Conservation (phyloP, 208 protist species). For the Histomonas meleagridis region DNA sequence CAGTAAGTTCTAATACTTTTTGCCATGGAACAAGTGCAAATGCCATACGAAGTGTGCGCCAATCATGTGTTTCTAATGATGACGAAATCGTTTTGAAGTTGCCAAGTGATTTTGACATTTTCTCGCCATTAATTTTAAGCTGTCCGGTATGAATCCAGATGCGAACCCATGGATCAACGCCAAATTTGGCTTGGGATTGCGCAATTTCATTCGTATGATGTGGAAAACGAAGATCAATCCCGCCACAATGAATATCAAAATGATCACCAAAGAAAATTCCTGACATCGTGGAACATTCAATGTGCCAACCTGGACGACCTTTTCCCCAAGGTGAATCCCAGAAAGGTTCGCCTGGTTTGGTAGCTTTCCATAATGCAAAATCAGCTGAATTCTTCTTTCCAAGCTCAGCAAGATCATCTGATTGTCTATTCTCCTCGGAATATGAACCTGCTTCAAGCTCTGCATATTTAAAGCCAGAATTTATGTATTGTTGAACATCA, state of each 20-base stretch:
- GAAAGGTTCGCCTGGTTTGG: conserved; percentile 55
- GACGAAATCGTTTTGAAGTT: conserved; percentile 63
- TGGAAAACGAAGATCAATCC: conserved; percentile 63
- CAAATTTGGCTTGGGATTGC: conserved; percentile 51
- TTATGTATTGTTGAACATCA: conserved; percentile 47
- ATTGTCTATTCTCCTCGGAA: neutral
- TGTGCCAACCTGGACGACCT: conserved; percentile 67
- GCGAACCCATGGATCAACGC: conserved; percentile 48
- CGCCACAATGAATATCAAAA: conserved; percentile 61
- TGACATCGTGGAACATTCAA: conserved; percentile 60
- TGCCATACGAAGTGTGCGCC: neutral
- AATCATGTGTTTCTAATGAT: neutral
- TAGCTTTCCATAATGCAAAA: conserved; percentile 65
- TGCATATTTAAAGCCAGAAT: conserved; percentile 25
- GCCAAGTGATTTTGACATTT: conserved; percentile 66
- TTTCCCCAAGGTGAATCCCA: conserved; percentile 57
- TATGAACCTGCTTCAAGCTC: neutral
- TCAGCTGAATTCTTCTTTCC: conserved; percentile 52
- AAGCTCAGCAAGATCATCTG: neutral
- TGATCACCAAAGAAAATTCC: conserved; percentile 48
- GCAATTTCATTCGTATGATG: conserved; percentile 69
- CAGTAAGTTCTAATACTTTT: neutral
- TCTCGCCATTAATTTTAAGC: conserved; percentile 50
- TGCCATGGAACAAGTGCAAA: neutral
- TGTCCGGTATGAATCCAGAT: conserved; percentile 57